Evolutionary conservation across 805 yeast species (phyloP), one percentile per base, ranked within the genome.

Genomic region (Kluyveromyces lactis): DNA sequence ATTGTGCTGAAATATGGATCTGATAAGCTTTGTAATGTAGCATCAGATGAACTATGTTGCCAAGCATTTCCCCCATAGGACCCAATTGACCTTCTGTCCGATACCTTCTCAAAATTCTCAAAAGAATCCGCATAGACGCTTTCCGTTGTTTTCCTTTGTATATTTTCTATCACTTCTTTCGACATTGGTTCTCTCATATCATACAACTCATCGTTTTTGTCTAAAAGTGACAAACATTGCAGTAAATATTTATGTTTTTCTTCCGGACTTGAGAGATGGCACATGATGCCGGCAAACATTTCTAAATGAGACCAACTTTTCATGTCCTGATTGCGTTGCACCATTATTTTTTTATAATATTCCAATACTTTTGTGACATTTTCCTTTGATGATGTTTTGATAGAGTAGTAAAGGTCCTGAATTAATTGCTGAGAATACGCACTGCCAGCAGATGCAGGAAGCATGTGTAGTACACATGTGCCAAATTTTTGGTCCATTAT

Each of bases 111-210:
- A 30, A 58, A 47, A 33, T 64, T 60, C 39, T 66, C 71, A 47
- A 58, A 66, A 0, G 71, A 66, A 36, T 63, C 68, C 4, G 63
- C 61, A n/a, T 61, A 60, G 8, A 47, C 47, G 36, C 57, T 51
- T 11, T 34, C 37, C 4, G 29, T 15, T n/a, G 4, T 10, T 10
- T 7, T 24, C n/a, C 24, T 26, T 24, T 13, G 19, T 11, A 11
- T 16, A 17, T 15, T 15, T 5, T n/a, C 4, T n/a, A 9, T 13
- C 24, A 23, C 15, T 5, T 26, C 17, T 26, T 16, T 15, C 6
- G 21, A 15, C 24, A 34, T n/a, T 3, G 18, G n/a, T 5, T 24
- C 30, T 21, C 24, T 21, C 10, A 7, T 19, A 5, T 18, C 29
- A 9, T 9, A n/a, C 2, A 26, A 2, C 6, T 15, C 15, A 9